Percentiles rank a stretch among this genome's conserved stretches.
phyloP scores from a whole-genome alignment of 345 rosid genomes.

The Pugionium cornutum region DNA sequence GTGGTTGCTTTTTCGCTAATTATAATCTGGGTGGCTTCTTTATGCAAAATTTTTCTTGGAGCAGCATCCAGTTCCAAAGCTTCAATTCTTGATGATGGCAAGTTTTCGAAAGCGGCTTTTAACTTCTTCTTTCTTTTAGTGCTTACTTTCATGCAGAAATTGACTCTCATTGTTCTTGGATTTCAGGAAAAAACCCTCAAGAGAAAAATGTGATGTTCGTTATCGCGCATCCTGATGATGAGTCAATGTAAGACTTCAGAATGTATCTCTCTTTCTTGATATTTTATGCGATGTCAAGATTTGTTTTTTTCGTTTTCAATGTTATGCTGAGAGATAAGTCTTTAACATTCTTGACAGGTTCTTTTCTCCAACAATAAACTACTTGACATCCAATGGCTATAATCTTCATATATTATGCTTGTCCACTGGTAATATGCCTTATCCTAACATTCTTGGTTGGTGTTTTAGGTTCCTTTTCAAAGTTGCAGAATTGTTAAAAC shows the following conservation, averaged over 20 bases:
- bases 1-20: constrained; percentile 47
- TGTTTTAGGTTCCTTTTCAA: constrained; percentile 12
- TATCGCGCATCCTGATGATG: constrained; percentile 94
- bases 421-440: constrained; percentile 60
- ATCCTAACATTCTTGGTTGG: background rate
- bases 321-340: background rate
- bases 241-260: constrained; percentile 68
- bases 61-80: constrained; percentile 43
- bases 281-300: too few species aligned
- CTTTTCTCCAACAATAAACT: constrained; percentile 82
- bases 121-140: background rate
- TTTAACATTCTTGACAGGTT: constrained; percentile 52
- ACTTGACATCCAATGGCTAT: constrained; percentile 61
- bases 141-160: background rate
- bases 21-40: constrained; percentile 67
- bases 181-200: constrained; percentile 41
- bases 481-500: background rate
- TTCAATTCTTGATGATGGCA: constrained; percentile 50
- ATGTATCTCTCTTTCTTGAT: constrained; percentile 6
- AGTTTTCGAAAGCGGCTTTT: background rate
- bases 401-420: constrained; percentile 71
- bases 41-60: constrained; percentile 53
- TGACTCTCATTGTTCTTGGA: constrained; percentile 11
- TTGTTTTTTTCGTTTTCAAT: too few species aligned
- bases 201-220: constrained; percentile 68